Conservation (phyloP, 345 rosid species). For the Turnera subulata region DNA sequence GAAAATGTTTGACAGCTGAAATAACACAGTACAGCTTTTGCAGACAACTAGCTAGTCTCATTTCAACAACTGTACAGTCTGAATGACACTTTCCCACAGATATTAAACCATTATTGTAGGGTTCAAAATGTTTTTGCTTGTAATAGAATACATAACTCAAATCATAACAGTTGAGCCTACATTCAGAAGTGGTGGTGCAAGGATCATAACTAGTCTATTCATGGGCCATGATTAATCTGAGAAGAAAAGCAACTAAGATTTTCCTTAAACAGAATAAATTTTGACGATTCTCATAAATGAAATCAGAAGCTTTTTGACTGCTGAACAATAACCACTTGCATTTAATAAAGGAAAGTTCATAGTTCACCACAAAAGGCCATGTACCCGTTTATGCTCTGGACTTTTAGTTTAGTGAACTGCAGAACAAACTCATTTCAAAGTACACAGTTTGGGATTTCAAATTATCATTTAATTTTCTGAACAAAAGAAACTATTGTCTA, state of each 20-base stretch:
- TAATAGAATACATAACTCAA: not conserved
- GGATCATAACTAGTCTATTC: too few species aligned
- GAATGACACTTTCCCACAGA: too few species aligned
- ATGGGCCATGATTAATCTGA: too few species aligned
- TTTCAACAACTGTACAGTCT: not conserved
- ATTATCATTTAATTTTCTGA: too few species aligned
- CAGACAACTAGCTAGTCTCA: not conserved
- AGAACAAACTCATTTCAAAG: too few species aligned
- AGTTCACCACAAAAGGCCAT: too few species aligned
- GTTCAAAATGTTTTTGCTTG: not conserved
- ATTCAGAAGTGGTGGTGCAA: too few species aligned
- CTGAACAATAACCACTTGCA: not conserved
- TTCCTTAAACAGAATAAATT: not conserved
- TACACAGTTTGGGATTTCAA: too few species aligned
- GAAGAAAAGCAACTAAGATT: not conserved
- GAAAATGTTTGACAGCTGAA: slow-evolving; percentile 5
- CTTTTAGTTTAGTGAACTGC: too few species aligned
- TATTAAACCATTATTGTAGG: not conserved
- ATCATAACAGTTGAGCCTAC: not conserved
- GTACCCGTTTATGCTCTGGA: too few species aligned
- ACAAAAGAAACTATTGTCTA: too few species aligned
- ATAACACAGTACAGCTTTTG: not conserved
- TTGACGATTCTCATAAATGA: slow-evolving; percentile 1
- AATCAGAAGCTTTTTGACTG: not conserved
- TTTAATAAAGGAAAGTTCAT: not conserved